phyloP scores from a whole-genome alignment of 768 basidiomycete species.

The Dendrothele bispora region DNA sequence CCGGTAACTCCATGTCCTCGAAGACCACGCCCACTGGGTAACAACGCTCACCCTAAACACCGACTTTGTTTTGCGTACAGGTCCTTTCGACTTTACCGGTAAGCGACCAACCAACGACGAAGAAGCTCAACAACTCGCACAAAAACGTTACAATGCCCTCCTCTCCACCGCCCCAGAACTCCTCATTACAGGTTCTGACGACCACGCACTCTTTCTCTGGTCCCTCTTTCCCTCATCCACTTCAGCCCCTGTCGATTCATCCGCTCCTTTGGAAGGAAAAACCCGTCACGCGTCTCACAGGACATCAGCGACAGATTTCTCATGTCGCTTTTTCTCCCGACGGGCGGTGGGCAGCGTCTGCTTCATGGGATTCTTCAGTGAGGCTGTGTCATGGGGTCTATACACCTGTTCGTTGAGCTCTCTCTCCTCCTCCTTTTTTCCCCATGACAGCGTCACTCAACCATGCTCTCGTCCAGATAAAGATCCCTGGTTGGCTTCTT shows the following conservation, averaged over 20 bases:
- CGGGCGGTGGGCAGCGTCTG: constrained; percentile 88
- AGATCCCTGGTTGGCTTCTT: constrained; percentile 85
- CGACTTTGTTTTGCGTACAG: constrained; percentile 92
- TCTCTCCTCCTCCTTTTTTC: background rate
- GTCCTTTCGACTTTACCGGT: constrained; percentile 88
- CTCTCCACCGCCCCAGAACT: constrained; percentile 71
- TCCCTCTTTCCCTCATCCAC: constrained; percentile 63
- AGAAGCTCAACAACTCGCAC: constrained; percentile 82
- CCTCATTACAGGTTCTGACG: constrained; percentile 94
- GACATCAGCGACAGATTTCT: constrained; percentile 92
- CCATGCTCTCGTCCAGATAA: no score
- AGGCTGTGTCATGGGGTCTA: constrained; percentile 93
- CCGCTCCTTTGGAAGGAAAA: constrained; percentile 51
- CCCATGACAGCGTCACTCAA: constrained; percentile 52
- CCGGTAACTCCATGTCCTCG: constrained; percentile 77
- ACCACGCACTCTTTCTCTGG: constrained; percentile 98
- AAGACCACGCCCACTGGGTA: constrained; percentile 99
- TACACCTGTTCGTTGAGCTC: constrained; percentile 69
- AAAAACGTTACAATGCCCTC: constrained; percentile 74
- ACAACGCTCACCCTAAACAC: constrained; percentile 95
- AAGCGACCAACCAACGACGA: constrained; percentile 78
- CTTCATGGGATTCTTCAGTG: constrained; percentile 88
- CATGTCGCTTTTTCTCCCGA: constrained; percentile 96
- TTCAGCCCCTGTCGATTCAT: constrained; percentile 22
- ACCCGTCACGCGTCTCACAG: constrained; percentile 78